Evolutionary conservation across 2,329 filamentous ascomycete species (phyloP).

Genomic region (Arthrobotrys pseudoclavata): DNA sequence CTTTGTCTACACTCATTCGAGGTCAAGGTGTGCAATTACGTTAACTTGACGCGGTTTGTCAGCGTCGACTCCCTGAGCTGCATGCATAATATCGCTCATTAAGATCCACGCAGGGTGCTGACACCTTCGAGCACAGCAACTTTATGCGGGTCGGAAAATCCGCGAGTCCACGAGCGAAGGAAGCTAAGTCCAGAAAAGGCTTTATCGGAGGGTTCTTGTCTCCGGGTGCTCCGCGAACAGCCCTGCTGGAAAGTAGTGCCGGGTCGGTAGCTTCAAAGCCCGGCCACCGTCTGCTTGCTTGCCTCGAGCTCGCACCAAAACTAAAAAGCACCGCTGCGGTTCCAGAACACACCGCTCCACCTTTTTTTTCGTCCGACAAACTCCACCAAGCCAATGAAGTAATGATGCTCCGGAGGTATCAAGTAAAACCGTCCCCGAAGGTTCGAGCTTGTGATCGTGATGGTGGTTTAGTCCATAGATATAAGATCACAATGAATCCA

Average conservation of each 20-base stretch:
- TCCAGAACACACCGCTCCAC: slow-evolving; percentile 17
- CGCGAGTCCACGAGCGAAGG: slow-evolving; percentile 4
- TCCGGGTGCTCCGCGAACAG: slow-evolving; percentile 29
- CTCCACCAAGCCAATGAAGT: slow-evolving; percentile 24
- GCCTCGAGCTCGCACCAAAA: slow-evolving; percentile 10
- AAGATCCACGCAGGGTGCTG: slow-evolving; percentile 1
- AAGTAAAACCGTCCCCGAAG: slow-evolving; percentile 16
- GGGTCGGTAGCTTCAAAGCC: slow-evolving; percentile 37
- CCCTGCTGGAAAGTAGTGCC: slow-evolving; percentile 15
- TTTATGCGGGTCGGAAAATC: slow-evolving; percentile 13
- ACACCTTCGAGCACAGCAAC: slow-evolving; percentile 3
- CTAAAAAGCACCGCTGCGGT: slow-evolving; percentile 16
- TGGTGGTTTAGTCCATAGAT: not conserved
- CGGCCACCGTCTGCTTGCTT: slow-evolving; percentile 25
- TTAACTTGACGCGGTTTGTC: slow-evolving; percentile 7
- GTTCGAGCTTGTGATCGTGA: slow-evolving; percentile 9
- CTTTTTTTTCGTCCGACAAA: slow-evolving; percentile 32
- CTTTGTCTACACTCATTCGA: not conserved
- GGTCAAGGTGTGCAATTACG: not conserved
- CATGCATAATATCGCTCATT: slow-evolving; percentile 24
- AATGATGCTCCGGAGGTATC: slow-evolving; percentile 24
- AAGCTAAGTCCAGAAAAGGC: slow-evolving; percentile 30
- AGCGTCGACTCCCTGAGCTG: not conserved
- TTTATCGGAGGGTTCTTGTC: slow-evolving; percentile 39
- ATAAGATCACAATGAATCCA: slow-evolving; percentile 22